Evolutionary conservation across 1,284 basidiomycete species (phyloP).

Genomic region (Irpex rosettiformis): DNA sequence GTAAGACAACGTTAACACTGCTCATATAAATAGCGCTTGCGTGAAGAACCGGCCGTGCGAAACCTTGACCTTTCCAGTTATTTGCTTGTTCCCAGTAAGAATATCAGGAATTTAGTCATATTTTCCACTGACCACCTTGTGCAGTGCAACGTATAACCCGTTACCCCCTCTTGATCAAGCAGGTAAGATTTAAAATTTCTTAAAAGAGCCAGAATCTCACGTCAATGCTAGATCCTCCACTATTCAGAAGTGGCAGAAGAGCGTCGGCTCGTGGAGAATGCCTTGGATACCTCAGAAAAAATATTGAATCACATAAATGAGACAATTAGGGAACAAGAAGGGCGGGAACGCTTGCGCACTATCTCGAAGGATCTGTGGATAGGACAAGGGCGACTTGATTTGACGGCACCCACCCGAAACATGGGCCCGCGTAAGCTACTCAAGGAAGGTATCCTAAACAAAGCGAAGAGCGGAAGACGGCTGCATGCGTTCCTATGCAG

Average conservation of each 20-base stretch:
- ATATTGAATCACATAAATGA: constrained; percentile 87
- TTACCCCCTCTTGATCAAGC: constrained; percentile 85
- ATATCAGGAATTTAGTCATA: not conserved
- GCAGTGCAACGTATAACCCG: constrained; percentile 93
- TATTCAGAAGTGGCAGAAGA: constrained; percentile 73
- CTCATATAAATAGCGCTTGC: constrained; percentile 44
- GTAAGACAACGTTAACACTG: not conserved
- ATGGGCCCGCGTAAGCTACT: constrained; percentile 76
- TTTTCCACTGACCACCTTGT: not conserved
- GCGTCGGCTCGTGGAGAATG: constrained; percentile 46
- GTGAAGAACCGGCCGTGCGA: constrained; percentile 73
- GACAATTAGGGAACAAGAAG: constrained; percentile 83
- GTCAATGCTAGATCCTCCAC: constrained; percentile 57
- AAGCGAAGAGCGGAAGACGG: constrained; percentile 82
- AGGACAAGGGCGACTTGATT: constrained; percentile 84
- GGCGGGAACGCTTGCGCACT: constrained; percentile 62
- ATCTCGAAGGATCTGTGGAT: constrained; percentile 84
- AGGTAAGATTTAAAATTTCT: constrained; percentile 38
- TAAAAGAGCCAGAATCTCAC: not conserved
- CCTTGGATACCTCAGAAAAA: constrained; percentile 65
- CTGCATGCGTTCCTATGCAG: constrained; percentile 77
- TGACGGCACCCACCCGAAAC: constrained; percentile 84
- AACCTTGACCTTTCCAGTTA: constrained; percentile 90
- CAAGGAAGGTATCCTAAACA: constrained; percentile 76
- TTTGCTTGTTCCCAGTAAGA: constrained; percentile 84